Evolutionary conservation across 208 protist genomes (phyloP), one percentile per base, ranked within the genome.

Genomic region (Trypanosoma melophagium): DNA sequence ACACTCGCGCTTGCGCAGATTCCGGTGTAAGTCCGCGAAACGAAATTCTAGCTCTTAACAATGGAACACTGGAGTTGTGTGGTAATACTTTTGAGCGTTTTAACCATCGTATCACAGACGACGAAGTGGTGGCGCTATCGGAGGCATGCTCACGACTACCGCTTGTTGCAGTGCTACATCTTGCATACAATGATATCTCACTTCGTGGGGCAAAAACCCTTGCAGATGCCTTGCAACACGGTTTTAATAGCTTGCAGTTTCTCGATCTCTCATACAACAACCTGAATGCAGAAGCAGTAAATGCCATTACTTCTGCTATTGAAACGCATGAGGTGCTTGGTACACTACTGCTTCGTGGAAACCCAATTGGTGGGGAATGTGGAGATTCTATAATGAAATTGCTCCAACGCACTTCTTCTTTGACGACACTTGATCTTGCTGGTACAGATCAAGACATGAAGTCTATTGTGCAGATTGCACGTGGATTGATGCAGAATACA

Each of bases 51-150:
- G 38, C 35, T 19, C 50, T 76, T 21, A 45, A 61, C 10, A 69
- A 49, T 5, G 79, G 81, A 4, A 60, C 44, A 2, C 50, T 92
- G 16, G 41, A 67, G 19, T 60, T 84, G 5, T 61, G 67, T 21
- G 89, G 89, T 47, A 94, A 92, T 71, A 72, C 65, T 13, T 85
- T 89, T 68, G 71, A 81, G 21, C 66, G 77, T 61, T 94, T 94
- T 64, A 67, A 59, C 22, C 47, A 74, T 19, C 85, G 84, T 22
- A n/a, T 94, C 14, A 66, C 44, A 0, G 89, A 94, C 56, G 70
- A 64, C 16, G 89, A 94, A 9, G 57, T 90, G n/a, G 54, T 66
- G 31, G 83, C 77, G 1, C 54, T 94, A 12, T 12, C 76, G 14
- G 78, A 70, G n/a, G 22, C 59, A 17, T 61, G 64, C 42, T 50